Evolutionary conservation across 257 asterid genomes (phyloP).

Genomic region (Sherardia arvensis): DNA sequence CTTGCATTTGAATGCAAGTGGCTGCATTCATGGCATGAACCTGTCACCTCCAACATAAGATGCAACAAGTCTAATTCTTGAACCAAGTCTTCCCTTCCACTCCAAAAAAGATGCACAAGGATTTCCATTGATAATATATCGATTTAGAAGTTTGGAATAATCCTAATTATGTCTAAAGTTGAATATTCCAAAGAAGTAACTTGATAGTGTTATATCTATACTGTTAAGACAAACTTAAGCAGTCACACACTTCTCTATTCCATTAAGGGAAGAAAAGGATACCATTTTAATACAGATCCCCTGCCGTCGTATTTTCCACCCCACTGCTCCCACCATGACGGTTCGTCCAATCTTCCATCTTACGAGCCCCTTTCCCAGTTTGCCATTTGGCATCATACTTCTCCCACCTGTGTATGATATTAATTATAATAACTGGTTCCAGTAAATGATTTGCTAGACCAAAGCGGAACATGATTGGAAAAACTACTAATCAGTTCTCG

Average conservation of each 20-base stretch:
- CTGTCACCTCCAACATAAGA: conserved; percentile 1
- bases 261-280: conserved; percentile 9
- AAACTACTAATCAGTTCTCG: conserved; percentile 75
- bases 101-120: not conserved
- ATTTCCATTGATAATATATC: not conserved
- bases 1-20: not conserved
- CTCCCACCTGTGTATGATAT: conserved; percentile 83
- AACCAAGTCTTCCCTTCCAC: not conserved
- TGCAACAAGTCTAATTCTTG: not conserved
- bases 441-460: not conserved
- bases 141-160: not conserved
- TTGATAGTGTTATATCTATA: not conserved
- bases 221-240: not conserved
- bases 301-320: conserved; percentile 97
- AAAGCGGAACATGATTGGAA: not conserved
- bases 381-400: conserved; percentile 97
- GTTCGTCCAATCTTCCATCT: conserved; percentile 93
- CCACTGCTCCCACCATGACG: conserved; percentile 99
- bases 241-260: not conserved
- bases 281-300: conserved; percentile 98
- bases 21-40: not conserved
- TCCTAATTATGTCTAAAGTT: not conserved
- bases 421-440: not conserved
- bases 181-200: not conserved
- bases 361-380: conserved; percentile 98